Evolutionary conservation across 2,329 filamentous ascomycete genomes (phyloP).

Genomic region (Cytospora mali): DNA sequence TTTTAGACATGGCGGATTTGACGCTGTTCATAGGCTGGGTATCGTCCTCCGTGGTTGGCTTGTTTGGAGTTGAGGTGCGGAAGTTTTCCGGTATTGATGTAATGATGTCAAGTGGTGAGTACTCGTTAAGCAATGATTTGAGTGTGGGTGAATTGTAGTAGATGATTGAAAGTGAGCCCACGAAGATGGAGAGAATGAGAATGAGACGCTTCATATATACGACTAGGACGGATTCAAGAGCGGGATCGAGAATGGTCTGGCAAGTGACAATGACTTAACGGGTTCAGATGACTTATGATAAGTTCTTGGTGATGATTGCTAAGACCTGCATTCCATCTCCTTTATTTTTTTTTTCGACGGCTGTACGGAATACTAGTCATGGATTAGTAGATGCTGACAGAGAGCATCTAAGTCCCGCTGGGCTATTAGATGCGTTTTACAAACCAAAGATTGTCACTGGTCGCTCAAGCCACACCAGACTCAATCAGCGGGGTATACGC

Average conservation of each 20-base stretch:
- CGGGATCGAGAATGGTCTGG: constrained; percentile 21
- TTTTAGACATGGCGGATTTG: constrained; percentile 61
- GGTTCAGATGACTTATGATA: constrained; percentile 21
- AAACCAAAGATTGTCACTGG: no score
- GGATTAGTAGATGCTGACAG: constrained; percentile 23
- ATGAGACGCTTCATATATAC: constrained; percentile 40
- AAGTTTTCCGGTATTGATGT: background rate
- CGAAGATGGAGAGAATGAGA: constrained; percentile 34
- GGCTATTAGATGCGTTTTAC: no score
- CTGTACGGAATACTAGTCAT: constrained; percentile 4
- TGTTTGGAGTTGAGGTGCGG: background rate
- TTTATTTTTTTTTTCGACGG: background rate
- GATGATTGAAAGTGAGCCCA: constrained; percentile 36
- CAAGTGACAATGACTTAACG: background rate
- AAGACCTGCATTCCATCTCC: background rate
- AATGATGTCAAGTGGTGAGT: constrained; percentile 9
- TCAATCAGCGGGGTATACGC: no score
- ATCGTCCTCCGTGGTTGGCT: background rate
- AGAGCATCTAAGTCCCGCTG: background rate
- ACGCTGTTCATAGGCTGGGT: constrained; percentile 38
- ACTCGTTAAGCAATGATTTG: constrained; percentile 27
- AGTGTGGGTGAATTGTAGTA: constrained; percentile 33
- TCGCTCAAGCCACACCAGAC: no score
- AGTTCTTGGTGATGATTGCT: constrained; percentile 9
- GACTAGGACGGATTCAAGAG: background rate